Conservation (phyloP, 208 protist genomes). For the Leishmania turanica region DNA sequence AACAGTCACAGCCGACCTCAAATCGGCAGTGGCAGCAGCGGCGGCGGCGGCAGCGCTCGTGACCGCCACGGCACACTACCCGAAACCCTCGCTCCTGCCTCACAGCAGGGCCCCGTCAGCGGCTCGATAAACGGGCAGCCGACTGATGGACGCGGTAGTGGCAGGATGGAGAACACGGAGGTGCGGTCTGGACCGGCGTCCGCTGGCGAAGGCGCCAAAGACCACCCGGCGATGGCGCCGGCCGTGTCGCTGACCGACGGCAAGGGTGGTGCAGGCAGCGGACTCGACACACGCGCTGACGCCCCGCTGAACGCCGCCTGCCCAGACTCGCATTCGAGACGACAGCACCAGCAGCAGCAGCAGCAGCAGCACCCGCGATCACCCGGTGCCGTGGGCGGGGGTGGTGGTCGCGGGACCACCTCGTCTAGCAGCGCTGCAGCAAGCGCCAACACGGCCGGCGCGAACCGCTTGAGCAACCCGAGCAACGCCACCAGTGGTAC, state of each 20-base stretch:
- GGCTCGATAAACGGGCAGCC: background rate
- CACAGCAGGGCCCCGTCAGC: background rate
- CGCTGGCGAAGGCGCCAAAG: background rate
- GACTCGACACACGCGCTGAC: background rate
- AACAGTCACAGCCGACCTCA: conserved; percentile 12
- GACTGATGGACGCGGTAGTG: no score
- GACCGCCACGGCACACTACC: background rate
- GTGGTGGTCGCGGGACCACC: background rate
- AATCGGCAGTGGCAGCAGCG: conserved; percentile 11
- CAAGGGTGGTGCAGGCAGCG: background rate
- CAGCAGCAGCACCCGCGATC: conserved; percentile 4
- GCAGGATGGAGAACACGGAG: background rate
- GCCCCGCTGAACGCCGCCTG: background rate
- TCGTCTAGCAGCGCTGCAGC: background rate
- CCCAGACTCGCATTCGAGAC: background rate
- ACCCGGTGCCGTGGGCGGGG: background rate
- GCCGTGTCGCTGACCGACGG: background rate
- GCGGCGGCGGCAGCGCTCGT: background rate
- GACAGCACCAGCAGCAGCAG: conserved; percentile 2
- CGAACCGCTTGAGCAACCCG: background rate
- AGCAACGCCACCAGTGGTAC: background rate
- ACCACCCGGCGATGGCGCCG: background rate
- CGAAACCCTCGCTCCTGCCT: background rate
- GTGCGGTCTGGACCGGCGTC: background rate
- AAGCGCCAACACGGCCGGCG: background rate